A percentile compares a stretch with the other conserved stretches of the same genome.
These are phyloP conservation scores for Trichoderma endophyticum DNA, from an alignment of 2,329 filamentous ascomycete species.

Conservation along the genomic window DNA sequence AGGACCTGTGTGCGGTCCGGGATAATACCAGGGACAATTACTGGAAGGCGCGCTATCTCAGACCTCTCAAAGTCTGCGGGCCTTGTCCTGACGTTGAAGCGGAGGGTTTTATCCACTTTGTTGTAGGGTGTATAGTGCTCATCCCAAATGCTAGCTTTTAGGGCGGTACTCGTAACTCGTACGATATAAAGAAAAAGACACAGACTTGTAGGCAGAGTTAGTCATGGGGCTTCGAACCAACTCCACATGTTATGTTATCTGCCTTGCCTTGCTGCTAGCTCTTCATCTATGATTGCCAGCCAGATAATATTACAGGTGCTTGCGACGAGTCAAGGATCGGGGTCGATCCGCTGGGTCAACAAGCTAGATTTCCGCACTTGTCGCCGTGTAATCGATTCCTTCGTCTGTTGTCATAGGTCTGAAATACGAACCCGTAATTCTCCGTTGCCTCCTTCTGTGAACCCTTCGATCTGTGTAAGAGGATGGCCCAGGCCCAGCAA, in stretches of 20 bases:
- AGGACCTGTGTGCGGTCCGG: not conserved
- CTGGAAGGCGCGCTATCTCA: constrained; percentile 1
- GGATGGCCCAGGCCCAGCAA: not conserved
- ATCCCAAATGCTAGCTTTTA: not conserved
- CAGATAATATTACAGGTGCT: not conserved
- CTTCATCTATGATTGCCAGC: not conserved
- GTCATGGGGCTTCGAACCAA: not conserved
- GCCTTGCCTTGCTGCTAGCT: not conserved
- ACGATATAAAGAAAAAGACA: not conserved
- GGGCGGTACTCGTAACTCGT: not conserved
- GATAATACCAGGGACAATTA: not conserved
- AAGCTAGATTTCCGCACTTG: not conserved
- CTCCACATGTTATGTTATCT: constrained; percentile 5
- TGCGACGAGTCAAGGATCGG: not conserved
- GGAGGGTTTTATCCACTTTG: not conserved
- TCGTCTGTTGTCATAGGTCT: not conserved
- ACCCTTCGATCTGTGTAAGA: not conserved
- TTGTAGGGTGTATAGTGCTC: constrained; percentile 10
- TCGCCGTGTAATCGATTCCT: not conserved
- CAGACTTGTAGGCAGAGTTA: not conserved
- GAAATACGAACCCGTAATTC: constrained; percentile 4
- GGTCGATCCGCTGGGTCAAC: constrained; percentile 5
- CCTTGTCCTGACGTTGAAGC: constrained; percentile 1
- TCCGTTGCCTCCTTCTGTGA: not conserved
- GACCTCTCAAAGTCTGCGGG: not conserved